Conservation (phyloP, 2,329 filamentous ascomycete species). For the Sporothrix euskadiensis region DNA sequence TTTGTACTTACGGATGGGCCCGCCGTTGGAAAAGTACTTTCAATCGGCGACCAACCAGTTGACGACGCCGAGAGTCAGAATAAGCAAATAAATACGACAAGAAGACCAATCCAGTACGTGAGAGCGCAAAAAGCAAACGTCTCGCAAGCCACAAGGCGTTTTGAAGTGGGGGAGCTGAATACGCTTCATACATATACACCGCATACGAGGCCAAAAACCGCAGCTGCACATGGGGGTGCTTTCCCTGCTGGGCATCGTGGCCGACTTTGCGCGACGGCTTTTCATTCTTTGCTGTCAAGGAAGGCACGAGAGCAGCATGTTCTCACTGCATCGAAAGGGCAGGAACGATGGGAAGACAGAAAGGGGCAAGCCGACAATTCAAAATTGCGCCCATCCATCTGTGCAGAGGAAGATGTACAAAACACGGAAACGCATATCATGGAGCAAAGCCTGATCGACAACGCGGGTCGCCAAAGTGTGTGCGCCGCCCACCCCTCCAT, state of each 20-base stretch:
- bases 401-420: background rate
- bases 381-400: background rate
- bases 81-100: background rate
- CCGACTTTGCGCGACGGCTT: background rate
- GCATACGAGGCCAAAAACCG: background rate
- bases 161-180: slow-evolving; percentile 14
- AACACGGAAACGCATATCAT: slow-evolving; percentile 4
- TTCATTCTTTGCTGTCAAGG: background rate
- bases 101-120: background rate
- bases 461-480: slow-evolving; percentile 13
- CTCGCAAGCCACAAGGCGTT: background rate
- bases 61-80: background rate
- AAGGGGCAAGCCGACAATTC: background rate
- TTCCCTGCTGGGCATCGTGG: background rate
- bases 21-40: background rate
- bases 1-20: no score
- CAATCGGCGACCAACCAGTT: background rate
- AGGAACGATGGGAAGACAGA: background rate
- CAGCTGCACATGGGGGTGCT: background rate
- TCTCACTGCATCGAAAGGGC: background rate
- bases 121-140: background rate
- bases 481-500: background rate
- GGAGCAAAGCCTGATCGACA: slow-evolving; percentile 20
- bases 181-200: background rate
- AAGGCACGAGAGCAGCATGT: slow-evolving; percentile 5